Base-by-base conservation (phyloP, 2,329 filamentous ascomycete species). In the Aspergillus chevalieri region DNA sequence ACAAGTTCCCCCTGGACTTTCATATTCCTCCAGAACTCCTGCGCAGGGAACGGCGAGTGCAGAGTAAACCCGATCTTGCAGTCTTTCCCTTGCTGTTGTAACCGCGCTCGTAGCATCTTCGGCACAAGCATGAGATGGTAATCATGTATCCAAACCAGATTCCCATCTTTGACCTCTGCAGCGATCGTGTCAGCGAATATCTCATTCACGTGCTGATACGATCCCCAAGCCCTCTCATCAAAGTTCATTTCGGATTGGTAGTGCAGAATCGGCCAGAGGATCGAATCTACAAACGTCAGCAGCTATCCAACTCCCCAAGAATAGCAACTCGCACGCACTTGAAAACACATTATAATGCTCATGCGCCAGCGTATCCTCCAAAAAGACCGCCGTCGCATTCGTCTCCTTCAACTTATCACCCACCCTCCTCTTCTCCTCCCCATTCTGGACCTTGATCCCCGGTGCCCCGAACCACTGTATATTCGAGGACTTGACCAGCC, bases 381-480 rank as follows among this genome's bases (percentile, higher is more conserved):
- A 79, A 68, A 93, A 94, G 52, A 95, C 84, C 2, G 90, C 89
- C 24, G 90, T 81, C 12, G 89, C 89, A 57, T 84, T 82, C 69
- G 91, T 87, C 62, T 92, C 83, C 30, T 88, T 81, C 60, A 95
- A 74, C 56, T 84, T 80, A 62, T 84, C 76, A 62, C 80, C 83
- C 70, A 95, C 82, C 49, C 77, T 76, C 6, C 78, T 74, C 42
- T 84, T 77, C 68, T 95, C 89, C 44, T 22, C 36, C 4, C 81
- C 78, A 52, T 91, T 87, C 39, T 88, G 87, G 1, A 95, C 82
- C 68, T 93, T 86, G 28, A 92, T 74, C 24, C 90, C 89, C 0
- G 90, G 89, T 89, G 89, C 95, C 56, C 89, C 90, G 69, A 94
- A 95, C 90, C 90, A 95, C 65, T 89, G 85, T 70, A 94, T 95